Evolutionary conservation across 2,329 filamentous ascomycete genomes (phyloP), one percentile per base, ranked within the genome.

Genomic region (Xylariaceae sp.): DNA sequence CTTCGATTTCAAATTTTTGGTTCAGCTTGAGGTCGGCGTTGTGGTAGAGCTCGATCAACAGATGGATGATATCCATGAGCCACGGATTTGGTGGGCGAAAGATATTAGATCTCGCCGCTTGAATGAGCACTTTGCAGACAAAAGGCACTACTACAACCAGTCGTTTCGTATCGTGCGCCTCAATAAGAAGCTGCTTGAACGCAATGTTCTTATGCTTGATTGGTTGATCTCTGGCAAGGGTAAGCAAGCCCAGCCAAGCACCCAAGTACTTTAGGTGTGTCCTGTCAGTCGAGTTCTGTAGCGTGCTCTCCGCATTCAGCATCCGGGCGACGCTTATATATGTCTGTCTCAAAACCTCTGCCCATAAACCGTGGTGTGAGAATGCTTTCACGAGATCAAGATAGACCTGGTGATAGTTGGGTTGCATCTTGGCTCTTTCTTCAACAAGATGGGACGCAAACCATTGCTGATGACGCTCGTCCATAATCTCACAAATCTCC

Each of bases 1-100:
- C 91, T 67, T 98, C 93, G 47, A 98, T 97, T 66, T 98, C 93
- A 58, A 98, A 98, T 60, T 97, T 98, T 41, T 95, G 83, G 56
- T 97, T 97, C 29, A 98, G 79, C 65, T 97, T 97, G 45, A 98
- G 73, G 57, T 96, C 92, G 12, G 88, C 89, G 59, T 87, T 86
- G 60, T 95, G 86, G 61, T 98, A 98, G 4, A 98, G 76, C 62
- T 98, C 94, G 58, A 95, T 88, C 27, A 98, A 76, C 6, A 97
- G 74, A 53, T 88, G 81, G 44, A 98, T 82, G 43, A 98, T 93
- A 59, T 98, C 93, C 87, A 96, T 95, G 36, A 96, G 67, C 93
- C 93, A 98, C 1, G 93, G 93, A 58, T 98, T 98, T 2, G 93
- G 93, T 10, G 92, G 91, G 46, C 83, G 86, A 70, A 98, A 98